A percentile compares a stretch with the other conserved stretches of the same genome.
Evolutionary conservation across 23 red algal genomes (phyloP).

Genomic region (Gracilaria domingensis): DNA sequence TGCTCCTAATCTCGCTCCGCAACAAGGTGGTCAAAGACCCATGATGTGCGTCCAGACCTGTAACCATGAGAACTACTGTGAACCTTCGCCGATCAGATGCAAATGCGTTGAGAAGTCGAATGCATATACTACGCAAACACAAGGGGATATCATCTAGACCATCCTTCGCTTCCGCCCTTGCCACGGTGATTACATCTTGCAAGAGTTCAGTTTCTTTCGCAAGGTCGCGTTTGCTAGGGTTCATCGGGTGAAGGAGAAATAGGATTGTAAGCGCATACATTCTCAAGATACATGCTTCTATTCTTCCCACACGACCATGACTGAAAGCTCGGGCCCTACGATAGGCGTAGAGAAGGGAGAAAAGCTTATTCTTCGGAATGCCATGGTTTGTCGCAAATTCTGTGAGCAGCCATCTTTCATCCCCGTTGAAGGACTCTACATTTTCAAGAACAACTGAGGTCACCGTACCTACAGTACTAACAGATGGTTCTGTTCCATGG

Average conservation of each 20-base stretch:
- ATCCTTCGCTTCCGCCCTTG: conserved; percentile 52
- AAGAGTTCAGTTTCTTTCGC: conserved; percentile 70
- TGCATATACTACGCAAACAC: conserved; percentile 70
- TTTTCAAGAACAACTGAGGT: conserved; percentile 50
- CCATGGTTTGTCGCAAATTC: conserved; percentile 46
- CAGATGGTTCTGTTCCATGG: neutral
- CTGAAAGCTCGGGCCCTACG: conserved; percentile 59
- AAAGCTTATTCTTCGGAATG: conserved; percentile 62
- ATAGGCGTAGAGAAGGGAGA: conserved; percentile 45
- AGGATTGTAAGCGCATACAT: conserved; percentile 75
- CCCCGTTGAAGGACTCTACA: conserved; percentile 4
- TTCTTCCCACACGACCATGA: conserved; percentile 48
- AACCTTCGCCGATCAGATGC: conserved; percentile 39
- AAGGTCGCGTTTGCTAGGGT: conserved; percentile 20
- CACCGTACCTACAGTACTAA: conserved; percentile 2
- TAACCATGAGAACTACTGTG: conserved; percentile 21
- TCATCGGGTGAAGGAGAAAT: conserved; percentile 60
- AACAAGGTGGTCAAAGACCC: conserved; percentile 68
- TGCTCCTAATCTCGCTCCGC: conserved; percentile 51
- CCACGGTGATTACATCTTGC: conserved; percentile 54
- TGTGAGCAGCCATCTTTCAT: conserved; percentile 66
- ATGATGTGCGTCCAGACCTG: conserved; percentile 59
- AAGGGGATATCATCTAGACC: conserved; percentile 71
- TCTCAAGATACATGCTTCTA: conserved; percentile 43
- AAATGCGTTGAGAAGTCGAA: conserved; percentile 72